Evolutionary conservation across 768 basidiomycete genomes (phyloP).

Genomic region (Baorangia bicolor): DNA sequence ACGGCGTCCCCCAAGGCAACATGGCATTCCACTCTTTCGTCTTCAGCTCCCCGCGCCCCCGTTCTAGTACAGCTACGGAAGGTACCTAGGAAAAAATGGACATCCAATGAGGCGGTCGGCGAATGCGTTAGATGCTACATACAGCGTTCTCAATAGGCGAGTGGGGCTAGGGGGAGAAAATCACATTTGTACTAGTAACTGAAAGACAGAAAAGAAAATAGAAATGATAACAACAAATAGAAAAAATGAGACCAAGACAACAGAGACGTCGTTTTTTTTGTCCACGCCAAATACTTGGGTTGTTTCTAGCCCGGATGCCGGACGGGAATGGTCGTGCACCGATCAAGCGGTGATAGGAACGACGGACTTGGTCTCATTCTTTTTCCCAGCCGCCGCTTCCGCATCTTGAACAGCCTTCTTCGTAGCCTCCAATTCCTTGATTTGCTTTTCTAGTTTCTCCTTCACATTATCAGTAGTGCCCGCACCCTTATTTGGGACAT

Average conservation of each 20-base stretch:
- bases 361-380: slow-evolving; percentile 51
- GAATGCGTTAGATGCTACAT: slow-evolving; percentile 22
- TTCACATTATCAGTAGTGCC: slow-evolving; percentile 37
- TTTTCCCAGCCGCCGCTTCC: slow-evolving; percentile 60
- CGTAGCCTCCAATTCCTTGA: slow-evolving; percentile 68
- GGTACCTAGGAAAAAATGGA: slow-evolving; percentile 13
- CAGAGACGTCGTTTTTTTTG: slow-evolving; percentile 17
- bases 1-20: not conserved
- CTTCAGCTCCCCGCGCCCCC: not conserved
- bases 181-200: slow-evolving; percentile 14
- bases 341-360: slow-evolving; percentile 38
- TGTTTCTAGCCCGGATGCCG: slow-evolving; percentile 10
- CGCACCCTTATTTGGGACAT: slow-evolving; percentile 35
- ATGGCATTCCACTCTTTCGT: slow-evolving; percentile 14
- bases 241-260: slow-evolving; percentile 14
- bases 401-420: slow-evolving; percentile 68
- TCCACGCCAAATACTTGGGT: slow-evolving; percentile 6
- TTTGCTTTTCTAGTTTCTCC: slow-evolving; percentile 48
- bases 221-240: slow-evolving; percentile 20
- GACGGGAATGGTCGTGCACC: not conserved
- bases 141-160: slow-evolving; percentile 16
- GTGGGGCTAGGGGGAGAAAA: slow-evolving; percentile 3
- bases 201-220: slow-evolving; percentile 2
- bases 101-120: slow-evolving; percentile 6
- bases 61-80: slow-evolving; percentile 17